These are phyloP conservation scores for Paraphoma sp. DNA, from an alignment of 2,329 filamentous ascomycete genomes.

Conservation along the genomic window DNA sequence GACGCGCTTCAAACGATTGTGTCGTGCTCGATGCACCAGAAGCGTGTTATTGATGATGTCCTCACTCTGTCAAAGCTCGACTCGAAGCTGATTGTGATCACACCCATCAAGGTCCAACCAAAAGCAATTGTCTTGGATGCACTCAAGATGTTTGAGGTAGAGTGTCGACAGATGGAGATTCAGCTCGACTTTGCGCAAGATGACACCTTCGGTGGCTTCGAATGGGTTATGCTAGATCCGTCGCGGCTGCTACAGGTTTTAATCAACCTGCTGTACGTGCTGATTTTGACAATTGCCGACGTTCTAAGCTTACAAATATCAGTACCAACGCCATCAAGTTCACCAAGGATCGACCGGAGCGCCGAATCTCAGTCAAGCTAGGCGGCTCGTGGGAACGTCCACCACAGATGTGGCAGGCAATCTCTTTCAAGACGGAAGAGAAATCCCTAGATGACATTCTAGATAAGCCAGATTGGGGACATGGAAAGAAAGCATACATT, in stretches of 20 bases:
- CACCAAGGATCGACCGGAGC: conserved; percentile 43
- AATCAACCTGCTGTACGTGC: conserved; percentile 31
- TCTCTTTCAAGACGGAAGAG: conserved; percentile 23
- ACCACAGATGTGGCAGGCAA: conserved; percentile 17
- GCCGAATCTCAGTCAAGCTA: conserved; percentile 47
- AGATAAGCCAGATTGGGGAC: conserved; percentile 35
- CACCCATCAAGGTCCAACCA: conserved; percentile 30
- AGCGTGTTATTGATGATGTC: conserved; percentile 50
- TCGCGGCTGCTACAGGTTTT: conserved; percentile 35
- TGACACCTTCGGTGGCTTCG: conserved; percentile 47
- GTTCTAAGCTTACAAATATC: conserved; percentile 27
- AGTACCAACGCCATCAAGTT: conserved; percentile 42
- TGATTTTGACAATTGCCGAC: neutral
- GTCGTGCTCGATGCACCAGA: conserved; percentile 49
- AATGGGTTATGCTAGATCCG: conserved; percentile 39
- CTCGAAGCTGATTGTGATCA: conserved; percentile 35
- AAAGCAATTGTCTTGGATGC: conserved; percentile 29
- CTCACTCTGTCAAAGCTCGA: conserved; percentile 44
- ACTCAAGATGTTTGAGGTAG: conserved; percentile 37
- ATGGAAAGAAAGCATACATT: conserved; percentile 43
- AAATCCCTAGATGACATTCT: conserved; percentile 7
- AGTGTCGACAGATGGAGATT: conserved; percentile 42
- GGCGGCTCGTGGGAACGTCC: conserved; percentile 37
- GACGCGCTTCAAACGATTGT: conserved; percentile 44
- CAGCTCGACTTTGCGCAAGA: conserved; percentile 48